Base-by-base conservation (phyloP, 371 early-diverging fungal genomes). In the Mucor lusitanicus region DNA sequence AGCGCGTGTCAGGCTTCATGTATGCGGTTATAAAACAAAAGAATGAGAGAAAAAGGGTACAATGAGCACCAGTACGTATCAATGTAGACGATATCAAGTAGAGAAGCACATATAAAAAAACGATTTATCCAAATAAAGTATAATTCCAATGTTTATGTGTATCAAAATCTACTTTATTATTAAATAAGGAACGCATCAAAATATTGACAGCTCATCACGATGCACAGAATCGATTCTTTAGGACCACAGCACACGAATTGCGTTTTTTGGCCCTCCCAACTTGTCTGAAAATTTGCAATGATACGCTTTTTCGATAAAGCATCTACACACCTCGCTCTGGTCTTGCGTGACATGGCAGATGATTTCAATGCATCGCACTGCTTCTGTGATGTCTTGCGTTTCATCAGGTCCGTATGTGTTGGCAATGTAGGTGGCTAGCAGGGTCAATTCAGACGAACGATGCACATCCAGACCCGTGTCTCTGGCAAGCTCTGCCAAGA, bases 331-430 rank as follows among this genome's bases (percentile, higher is more conserved):
- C 12, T 32, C 46, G 48, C 67, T 67, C 11, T 60, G 19, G 23
- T 66, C 46, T 33, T 67, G 61, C 54, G 64, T 59, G 0, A 37
- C 39, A 13, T 65, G 61, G 4, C 33, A 23, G 1, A 71, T 42
- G 19, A 73, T 71, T 32, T 77, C 70, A 7, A 77, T 71, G 12
- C 65, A 73, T 9, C 77, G 70, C 11, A 72, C 68, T 3, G 70
- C 77, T 12, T 65, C 74, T 8, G 77, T 75, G n/a, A 77, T 65
- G 54, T 81, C 77, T 33, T 71, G 69, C n/a, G 65, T 63, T 30
- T 63, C 66, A 1, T 72, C 58, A 15, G 73, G 28, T 2, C 63
- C 62, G 27, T 56, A 64, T 2, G 25, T 27, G 11, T 65, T 44
- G 17, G 67, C 40, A 12, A 79, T 70, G 46, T 75, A 68, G 6